Conservation (phyloP, 306 rosid genomes). For the Ormosia emarginata region DNA sequence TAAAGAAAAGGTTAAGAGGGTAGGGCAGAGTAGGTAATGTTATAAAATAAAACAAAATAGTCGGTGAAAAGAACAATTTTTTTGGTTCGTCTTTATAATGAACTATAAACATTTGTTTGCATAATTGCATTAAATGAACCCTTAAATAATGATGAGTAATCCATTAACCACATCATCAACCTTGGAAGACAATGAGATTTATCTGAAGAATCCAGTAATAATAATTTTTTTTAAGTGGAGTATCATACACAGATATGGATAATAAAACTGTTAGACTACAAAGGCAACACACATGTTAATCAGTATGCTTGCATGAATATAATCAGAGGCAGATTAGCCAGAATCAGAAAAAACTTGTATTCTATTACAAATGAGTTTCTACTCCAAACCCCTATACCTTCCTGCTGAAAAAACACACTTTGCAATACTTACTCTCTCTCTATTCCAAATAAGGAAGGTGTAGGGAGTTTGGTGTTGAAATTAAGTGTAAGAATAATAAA, state of each 20-base stretch:
- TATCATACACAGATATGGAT: not conserved
- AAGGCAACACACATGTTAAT: not conserved
- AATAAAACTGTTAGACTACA: not conserved
- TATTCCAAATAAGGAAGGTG: not conserved
- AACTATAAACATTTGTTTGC: not conserved
- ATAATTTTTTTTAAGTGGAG: too few relatives aligned
- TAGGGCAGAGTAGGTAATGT: not conserved
- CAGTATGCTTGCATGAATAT: not conserved
- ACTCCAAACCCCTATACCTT: not conserved
- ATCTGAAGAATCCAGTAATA: not conserved
- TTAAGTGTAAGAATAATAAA: not conserved
- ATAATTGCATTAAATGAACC: not conserved
- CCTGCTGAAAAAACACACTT: not conserved
- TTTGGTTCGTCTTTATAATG: not conserved
- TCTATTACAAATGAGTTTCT: not conserved
- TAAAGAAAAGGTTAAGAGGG: too few relatives aligned
- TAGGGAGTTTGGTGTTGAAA: not conserved
- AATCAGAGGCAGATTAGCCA: not conserved
- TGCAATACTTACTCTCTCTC: not conserved
- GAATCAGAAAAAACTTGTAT: not conserved
- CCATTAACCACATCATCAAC: not conserved
- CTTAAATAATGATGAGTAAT: not conserved
- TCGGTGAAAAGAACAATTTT: not conserved
- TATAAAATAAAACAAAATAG: not conserved
- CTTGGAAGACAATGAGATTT: not conserved